phyloP scores from a whole-genome alignment of 1,284 basidiomycete species.

The Cryptococcus hybrid region DNA sequence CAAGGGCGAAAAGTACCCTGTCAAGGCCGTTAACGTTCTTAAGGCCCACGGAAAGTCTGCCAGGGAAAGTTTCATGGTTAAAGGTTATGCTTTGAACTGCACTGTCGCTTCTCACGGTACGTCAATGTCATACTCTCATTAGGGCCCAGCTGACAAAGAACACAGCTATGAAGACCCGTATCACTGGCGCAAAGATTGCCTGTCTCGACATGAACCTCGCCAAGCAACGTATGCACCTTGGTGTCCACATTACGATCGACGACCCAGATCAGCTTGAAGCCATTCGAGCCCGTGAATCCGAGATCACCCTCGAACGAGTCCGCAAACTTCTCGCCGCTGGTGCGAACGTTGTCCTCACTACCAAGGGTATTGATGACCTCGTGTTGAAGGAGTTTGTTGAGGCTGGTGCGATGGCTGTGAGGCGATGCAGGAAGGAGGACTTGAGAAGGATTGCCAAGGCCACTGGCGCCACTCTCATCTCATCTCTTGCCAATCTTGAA shows the following conservation, averaged over 20 bases:
- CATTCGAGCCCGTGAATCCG: constrained; percentile 90
- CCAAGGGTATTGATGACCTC: constrained; percentile 98
- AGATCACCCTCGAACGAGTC: constrained; percentile 94
- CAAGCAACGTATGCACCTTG: constrained; percentile 96
- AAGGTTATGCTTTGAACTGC: constrained; percentile 98
- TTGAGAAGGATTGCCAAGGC: constrained; percentile 95
- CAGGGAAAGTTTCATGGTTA: constrained; percentile 90
- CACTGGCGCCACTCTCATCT: constrained; percentile 90
- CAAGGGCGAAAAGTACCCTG: constrained; percentile 97
- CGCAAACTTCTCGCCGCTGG: constrained; percentile 94
- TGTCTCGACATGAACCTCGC: constrained; percentile 98
- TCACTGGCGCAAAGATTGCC: constrained; percentile 93
- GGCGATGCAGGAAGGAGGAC: constrained; percentile 97
- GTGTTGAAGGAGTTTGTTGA: constrained; percentile 99
- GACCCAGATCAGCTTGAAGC: constrained; percentile 96
- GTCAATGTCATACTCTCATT: constrained; percentile 56
- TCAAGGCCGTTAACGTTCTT: constrained; percentile 99
- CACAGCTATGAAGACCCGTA: constrained; percentile 90
- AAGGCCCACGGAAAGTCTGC: constrained; percentile 98
- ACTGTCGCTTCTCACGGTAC: constrained; percentile 86
- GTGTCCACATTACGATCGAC: constrained; percentile 96
- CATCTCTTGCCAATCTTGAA: constrained; percentile 92
- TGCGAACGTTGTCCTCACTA: constrained; percentile 96
- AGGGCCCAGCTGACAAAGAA: constrained; percentile 41
- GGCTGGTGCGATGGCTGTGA: constrained; percentile 97